Evolutionary conservation across 2,329 filamentous ascomycete genomes (phyloP), one percentile per base, ranked within the genome.

Genomic region (Epichloe bromicola): DNA sequence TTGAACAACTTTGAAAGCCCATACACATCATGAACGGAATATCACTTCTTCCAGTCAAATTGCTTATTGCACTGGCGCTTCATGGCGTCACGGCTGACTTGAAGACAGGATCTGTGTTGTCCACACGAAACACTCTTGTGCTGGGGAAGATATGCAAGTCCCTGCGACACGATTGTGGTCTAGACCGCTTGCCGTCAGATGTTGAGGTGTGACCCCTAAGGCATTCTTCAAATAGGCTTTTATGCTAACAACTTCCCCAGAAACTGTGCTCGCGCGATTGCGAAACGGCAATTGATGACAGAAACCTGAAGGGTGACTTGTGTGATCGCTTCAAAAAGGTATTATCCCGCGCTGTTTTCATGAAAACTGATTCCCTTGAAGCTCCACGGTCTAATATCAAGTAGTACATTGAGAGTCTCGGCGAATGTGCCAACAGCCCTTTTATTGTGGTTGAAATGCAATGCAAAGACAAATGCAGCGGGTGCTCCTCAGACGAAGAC

Each of bases 311-410:
- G 30, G 43, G 7, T n/a, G 38, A 39, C 5, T 34, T 54, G 19
- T 52, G 52, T 39, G 46, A 37, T 26, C 7, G 41, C 34, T 52
- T 54, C 38, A 54, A 51, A 51, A 34, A 49, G 38, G 52, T 54
- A 48, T 26, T 23, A 4, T 42, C 14, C 38, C 7, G 39, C 5
- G 6, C n/a, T 20, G 2, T 15, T 23, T 2, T n/a, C 15, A 4
- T 19, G 8, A 19, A 14, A 36, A 20, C 23, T 5, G 5, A 11
- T 15, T 46, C 11, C 8, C 26, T 19, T 6, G 15, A 14, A 11
- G n/a, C 15, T 23, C 5, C 6, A 11, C 23, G 15, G 17, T 14
- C 51, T 50, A 20, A 46, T 30, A 11, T 11, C 12, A 14, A 12
- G 3, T 14, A 54, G 52, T 54, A 52, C 20, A 39, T 52, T 20